Base-by-base conservation (phyloP, 345 rosid genomes). In the Hibiscus mutabilis region DNA sequence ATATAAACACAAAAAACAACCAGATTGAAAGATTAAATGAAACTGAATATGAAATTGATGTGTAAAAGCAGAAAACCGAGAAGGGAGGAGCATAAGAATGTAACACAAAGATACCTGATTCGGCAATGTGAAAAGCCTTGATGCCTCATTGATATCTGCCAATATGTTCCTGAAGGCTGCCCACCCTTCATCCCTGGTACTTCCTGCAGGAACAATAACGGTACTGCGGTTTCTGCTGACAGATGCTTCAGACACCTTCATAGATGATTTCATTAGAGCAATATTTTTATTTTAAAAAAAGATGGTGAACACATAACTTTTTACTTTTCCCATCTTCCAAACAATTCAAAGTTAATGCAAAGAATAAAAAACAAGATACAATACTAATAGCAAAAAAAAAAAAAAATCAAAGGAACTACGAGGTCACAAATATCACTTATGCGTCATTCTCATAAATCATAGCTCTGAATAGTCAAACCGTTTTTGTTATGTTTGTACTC, bases 171-270 rank as follows among this genome's bases (percentile, higher is more conserved):
- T 87, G 74, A 95, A 95, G 65, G 97, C 92, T 31, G 95, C 84
- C 99, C 97, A 95, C 11, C 99, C 99, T 89, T 91, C 99, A 77
- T 92, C 97, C 64, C 87, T 77, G n/a, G 90, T 55, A 76, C 76
- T 91, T 72, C 99, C 97, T 47, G 97, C 97, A 18, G 99, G 97
- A 60, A 95, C 97, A 67, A 95, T 91, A 62, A 95, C 92, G 57
- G 97, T 95, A 75, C 97, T 95, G 66, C 97, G 92, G 74, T 89
- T 92, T 79, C 99, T 87, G 81, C 88, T 91, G 42, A 91, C 89
- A 24, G 97, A 95, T 80, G 99, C 97, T 85, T 95, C 99, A 46
- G 97, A 91, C 18, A 95, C 96, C 99, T 95, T 79, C 73, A 61
- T 1, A 27, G 6, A 71, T 15, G 2, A 10, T 57, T 44, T 59